These are phyloP conservation scores for Colletotrichum tabaci DNA, from an alignment of 2,329 filamentous ascomycete species.

Conservation along the genomic window DNA sequence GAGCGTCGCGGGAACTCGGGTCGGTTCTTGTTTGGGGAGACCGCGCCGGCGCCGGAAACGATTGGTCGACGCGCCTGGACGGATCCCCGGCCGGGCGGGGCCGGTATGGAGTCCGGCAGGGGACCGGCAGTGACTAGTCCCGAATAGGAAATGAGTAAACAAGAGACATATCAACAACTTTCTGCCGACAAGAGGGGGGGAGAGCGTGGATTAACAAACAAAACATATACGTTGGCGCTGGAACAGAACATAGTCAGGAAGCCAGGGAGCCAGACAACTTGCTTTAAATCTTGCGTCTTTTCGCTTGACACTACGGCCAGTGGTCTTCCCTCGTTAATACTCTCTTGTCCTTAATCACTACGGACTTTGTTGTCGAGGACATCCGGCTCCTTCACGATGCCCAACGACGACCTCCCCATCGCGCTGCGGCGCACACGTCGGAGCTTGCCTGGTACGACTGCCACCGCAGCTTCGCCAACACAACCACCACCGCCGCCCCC, in stretches of 20 bases:
- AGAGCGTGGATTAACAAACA: constrained; percentile 13
- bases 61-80: constrained; percentile 31
- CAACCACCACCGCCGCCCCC: constrained; percentile 40
- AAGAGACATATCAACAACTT: constrained; percentile 47
- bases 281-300: too few species aligned
- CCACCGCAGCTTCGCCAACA: neutral
- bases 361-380: neutral
- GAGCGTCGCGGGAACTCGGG: neutral
- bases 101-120: constrained; percentile 9
- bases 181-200: neutral
- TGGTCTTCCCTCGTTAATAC: neutral
- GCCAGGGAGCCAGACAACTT: neutral
- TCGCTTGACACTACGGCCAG: neutral
- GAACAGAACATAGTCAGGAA: too few species aligned
- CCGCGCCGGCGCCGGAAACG: constrained; percentile 18
- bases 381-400: constrained; percentile 48
- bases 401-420: constrained; percentile 64
- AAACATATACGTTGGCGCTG: neutral
- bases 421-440: constrained; percentile 70
- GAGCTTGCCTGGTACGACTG: constrained; percentile 43
- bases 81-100: constrained; percentile 30
- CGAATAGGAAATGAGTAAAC: constrained; percentile 63
- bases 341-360: neutral
- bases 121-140: constrained; percentile 47
- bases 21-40: constrained; percentile 23